These are phyloP conservation scores for Tricholoma matsutake DNA, from an alignment of 768 basidiomycete genomes.

Conservation along the genomic window DNA sequence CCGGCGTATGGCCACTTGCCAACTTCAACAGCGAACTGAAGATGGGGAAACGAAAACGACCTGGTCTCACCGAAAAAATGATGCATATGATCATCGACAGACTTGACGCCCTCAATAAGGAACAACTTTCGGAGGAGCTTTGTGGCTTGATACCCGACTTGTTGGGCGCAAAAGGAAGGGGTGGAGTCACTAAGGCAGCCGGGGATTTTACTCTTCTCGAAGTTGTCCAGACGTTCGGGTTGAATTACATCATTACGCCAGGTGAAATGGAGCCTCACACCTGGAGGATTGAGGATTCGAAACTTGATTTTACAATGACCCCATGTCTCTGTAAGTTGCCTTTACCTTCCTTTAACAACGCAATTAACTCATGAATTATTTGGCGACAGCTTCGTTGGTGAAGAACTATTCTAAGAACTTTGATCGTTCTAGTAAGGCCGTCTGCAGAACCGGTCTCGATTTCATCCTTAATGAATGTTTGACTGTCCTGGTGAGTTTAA, in stretches of 20 bases:
- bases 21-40: background rate
- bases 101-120: constrained; percentile 1
- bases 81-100: background rate
- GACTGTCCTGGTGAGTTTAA: background rate
- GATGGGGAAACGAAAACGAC: background rate
- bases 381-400: background rate
- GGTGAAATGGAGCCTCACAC: background rate
- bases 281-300: constrained; percentile 2
- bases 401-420: constrained; percentile 1
- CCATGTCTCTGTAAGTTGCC: constrained; percentile 2
- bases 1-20: background rate
- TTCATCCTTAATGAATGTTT: constrained; percentile 3
- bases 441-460: constrained; percentile 3
- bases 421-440: background rate
- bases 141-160: background rate
- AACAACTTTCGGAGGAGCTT: background rate
- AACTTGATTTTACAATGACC: constrained; percentile 1
- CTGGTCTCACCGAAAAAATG: constrained; percentile 1
- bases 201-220: background rate
- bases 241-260: background rate
- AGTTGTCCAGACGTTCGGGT: background rate
- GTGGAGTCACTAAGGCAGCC: constrained; percentile 1
- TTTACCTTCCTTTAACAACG: background rate
- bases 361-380: background rate
- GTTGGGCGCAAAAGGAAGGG: constrained; percentile 1